These are phyloP conservation scores for Pseudocohnilembus persalinus DNA, from an alignment of 169 alveolate species.

Conservation along the genomic window DNA sequence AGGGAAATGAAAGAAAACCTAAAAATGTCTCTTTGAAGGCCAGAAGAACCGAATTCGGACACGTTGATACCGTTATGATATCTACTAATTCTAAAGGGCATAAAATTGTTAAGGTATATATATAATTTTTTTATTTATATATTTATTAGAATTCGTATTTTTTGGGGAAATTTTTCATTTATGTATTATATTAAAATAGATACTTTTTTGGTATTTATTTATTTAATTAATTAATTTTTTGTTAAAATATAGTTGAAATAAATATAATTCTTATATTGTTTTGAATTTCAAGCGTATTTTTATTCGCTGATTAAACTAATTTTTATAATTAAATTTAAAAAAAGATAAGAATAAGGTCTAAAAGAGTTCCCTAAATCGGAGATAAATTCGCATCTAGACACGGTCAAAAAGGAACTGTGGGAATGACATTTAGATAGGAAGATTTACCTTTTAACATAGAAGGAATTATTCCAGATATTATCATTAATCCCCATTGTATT, in stretches of 20 bases:
- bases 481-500: constrained; percentile 99
- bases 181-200: too few relatives aligned
- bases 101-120: constrained; percentile 86
- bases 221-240: too few relatives aligned
- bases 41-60: constrained; percentile 96
- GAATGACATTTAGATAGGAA: constrained; percentile 98
- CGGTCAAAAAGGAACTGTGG: constrained; percentile 99
- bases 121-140: too few relatives aligned
- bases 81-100: constrained; percentile 96
- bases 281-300: too few relatives aligned
- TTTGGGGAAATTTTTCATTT: too few relatives aligned
- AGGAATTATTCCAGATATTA: constrained; percentile 99
- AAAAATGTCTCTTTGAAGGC: constrained; percentile 93
- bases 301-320: too few relatives aligned
- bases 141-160: neutral
- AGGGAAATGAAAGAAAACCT: constrained; percentile 43
- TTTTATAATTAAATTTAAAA: too few relatives aligned
- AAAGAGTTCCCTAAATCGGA: constrained; percentile 98
- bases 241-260: too few relatives aligned
- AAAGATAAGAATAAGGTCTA: constrained; percentile 94
- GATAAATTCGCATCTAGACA: constrained; percentile 99
- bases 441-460: constrained; percentile 98
- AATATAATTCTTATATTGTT: too few relatives aligned
- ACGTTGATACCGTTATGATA: constrained; percentile 96
- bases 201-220: too few relatives aligned